These are phyloP conservation scores for Prunus padus DNA, from an alignment of 306 rosid species.

Conservation along the genomic window DNA sequence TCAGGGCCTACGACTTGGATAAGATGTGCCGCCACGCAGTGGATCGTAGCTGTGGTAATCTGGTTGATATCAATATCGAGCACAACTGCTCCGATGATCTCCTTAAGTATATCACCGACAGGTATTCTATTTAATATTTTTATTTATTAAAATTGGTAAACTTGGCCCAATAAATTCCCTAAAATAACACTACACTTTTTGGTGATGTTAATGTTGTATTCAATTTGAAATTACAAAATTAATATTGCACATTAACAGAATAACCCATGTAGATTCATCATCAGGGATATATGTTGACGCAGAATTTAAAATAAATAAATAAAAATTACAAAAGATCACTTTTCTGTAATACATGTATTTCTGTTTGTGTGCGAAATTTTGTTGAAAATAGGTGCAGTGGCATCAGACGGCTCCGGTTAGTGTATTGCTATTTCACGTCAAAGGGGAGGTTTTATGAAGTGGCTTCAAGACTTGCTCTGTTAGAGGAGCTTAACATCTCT, in stretches of 20 bases:
- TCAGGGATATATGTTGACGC: no score
- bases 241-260: no score
- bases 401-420: constrained; percentile 43
- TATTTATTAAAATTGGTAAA: no score
- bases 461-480: constrained; percentile 40
- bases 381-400: constrained; percentile 40
- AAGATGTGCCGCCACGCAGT: constrained; percentile 39
- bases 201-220: no score
- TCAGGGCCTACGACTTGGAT: constrained; percentile 8
- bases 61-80: constrained; percentile 40
- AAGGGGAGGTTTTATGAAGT: constrained; percentile 45
- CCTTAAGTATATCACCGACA: constrained; percentile 36
- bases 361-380: background rate
- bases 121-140: constrained; percentile 38
- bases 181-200: no score
- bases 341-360: background rate
- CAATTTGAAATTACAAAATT: no score
- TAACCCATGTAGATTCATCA: no score
- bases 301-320: no score
- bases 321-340: no score
- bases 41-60: constrained; percentile 34
- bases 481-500: constrained; percentile 67
- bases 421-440: constrained; percentile 37
- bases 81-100: constrained; percentile 39
- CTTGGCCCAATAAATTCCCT: no score